Evolutionary conservation across 2,329 filamentous ascomycete species (phyloP).

Genomic region (Penicillium olsonii): DNA sequence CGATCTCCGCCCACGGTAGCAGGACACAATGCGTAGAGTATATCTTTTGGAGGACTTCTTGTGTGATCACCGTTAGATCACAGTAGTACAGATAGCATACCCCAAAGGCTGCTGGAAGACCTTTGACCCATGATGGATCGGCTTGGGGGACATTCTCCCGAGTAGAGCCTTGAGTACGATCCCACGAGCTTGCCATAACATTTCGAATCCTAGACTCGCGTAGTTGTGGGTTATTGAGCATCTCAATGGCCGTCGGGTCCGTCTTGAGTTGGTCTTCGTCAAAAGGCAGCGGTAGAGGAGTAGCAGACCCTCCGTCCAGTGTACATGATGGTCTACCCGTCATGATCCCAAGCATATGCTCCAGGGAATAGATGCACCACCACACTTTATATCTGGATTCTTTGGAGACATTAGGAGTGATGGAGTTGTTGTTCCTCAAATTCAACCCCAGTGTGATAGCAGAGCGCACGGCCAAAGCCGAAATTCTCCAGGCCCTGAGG

Average conservation of each 20-base stretch:
- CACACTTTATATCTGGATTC: conserved; percentile 42
- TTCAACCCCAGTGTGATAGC: conserved; percentile 42
- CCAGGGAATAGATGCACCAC: conserved; percentile 41
- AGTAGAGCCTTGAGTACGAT: neutral
- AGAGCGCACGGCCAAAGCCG: conserved; percentile 37
- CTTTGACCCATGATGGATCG: conserved; percentile 7
- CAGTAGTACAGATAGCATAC: conserved; percentile 34
- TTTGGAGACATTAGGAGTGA: conserved; percentile 33
- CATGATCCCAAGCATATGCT: conserved; percentile 40
- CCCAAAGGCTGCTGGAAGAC: conserved; percentile 12
- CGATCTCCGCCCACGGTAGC: conserved; percentile 3
- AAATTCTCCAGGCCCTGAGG: conserved; percentile 37
- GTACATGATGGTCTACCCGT: conserved; percentile 40
- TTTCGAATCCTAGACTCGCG: conserved; percentile 5
- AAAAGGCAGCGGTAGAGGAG: conserved; percentile 17
- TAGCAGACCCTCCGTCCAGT: conserved; percentile 16
- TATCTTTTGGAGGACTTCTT: conserved; percentile 32
- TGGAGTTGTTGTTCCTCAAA: conserved; percentile 32
- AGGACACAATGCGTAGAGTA: conserved; percentile 26
- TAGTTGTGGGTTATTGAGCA: conserved; percentile 5
- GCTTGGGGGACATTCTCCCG: neutral
- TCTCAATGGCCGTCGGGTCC: conserved; percentile 6
- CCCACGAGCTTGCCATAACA: conserved; percentile 12
- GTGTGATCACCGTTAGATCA: conserved; percentile 31
- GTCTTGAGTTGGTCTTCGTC: conserved; percentile 20